Evolutionary conservation across 306 rosid genomes (phyloP).

Genomic region (Medicago arabica): DNA sequence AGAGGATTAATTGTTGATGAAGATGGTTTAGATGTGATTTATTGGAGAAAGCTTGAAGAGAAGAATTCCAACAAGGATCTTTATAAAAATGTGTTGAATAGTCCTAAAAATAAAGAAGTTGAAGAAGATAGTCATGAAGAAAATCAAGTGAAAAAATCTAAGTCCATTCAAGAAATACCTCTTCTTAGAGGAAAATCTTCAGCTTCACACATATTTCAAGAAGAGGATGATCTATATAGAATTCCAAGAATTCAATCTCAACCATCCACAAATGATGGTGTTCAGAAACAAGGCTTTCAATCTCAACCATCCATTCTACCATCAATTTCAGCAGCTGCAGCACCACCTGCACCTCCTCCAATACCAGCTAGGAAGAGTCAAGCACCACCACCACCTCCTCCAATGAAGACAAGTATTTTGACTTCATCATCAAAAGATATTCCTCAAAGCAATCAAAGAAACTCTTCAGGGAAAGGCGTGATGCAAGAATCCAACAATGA

Average conservation of each 20-base stretch:
- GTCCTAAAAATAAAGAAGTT: slow-evolving; percentile 6
- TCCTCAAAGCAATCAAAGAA: slow-evolving; percentile 27
- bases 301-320: slow-evolving; percentile 43
- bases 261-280: slow-evolving; percentile 31
- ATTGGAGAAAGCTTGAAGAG: slow-evolving; percentile 81
- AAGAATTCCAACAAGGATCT: slow-evolving; percentile 48
- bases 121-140: slow-evolving; percentile 27
- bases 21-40: slow-evolving; percentile 88
- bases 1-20: slow-evolving; percentile 84
- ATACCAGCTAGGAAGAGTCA: slow-evolving; percentile 40
- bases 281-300: slow-evolving; percentile 46
- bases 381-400: slow-evolving; percentile 54
- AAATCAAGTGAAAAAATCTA: slow-evolving; percentile 29
- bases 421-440: slow-evolving; percentile 50
- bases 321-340: slow-evolving; percentile 41
- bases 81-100: slow-evolving; percentile 44
- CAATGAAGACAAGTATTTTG: slow-evolving; percentile 37
- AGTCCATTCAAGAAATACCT: slow-evolving; percentile 68
- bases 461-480: slow-evolving; percentile 51
- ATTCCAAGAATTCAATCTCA: slow-evolving; percentile 34
- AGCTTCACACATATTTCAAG: slow-evolving; percentile 50
- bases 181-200: slow-evolving; percentile 87
- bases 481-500: slow-evolving; percentile 45
- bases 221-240: slow-evolving; percentile 38
- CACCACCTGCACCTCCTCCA: slow-evolving; percentile 46